These are phyloP conservation scores for Schizonepeta tenuifolia DNA, from an alignment of 257 asterid species.

Conservation along the genomic window DNA sequence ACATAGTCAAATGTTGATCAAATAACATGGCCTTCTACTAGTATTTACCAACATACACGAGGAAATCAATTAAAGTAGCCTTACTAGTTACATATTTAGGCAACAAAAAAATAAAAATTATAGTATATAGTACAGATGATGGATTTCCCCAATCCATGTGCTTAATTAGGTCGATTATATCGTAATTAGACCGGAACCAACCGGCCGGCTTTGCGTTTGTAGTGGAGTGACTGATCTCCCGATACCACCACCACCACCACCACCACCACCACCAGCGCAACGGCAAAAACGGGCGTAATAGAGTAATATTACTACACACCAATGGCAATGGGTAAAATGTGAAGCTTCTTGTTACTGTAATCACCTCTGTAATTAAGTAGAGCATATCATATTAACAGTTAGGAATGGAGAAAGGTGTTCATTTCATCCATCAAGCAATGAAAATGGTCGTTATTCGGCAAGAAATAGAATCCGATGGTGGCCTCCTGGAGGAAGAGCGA, in stretches of 20 bases:
- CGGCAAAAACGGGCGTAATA: background rate
- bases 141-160: conserved; percentile 48
- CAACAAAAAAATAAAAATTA: background rate
- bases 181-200: background rate
- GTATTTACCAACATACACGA: conserved; percentile 20
- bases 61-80: background rate
- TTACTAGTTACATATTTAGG: conserved; percentile 25
- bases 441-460: conserved; percentile 81
- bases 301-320: conserved; percentile 43
- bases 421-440: conserved; percentile 70
- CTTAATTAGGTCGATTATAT: conserved; percentile 40
- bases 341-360: background rate
- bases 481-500: conserved; percentile 69
- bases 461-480: conserved; percentile 84
- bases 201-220: background rate
- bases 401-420: conserved; percentile 50
- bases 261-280: no score
- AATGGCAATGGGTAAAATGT: background rate
- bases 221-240: background rate
- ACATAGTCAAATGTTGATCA: conserved; percentile 14
- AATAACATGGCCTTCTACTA: conserved; percentile 11
- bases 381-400: conserved; percentile 24
- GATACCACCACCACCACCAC: no score
- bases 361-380: no score
- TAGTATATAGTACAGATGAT: conserved; percentile 43